phyloP scores from a whole-genome alignment of 2,329 filamentous ascomycete genomes.

The Ceratocystis eucalypticola region DNA sequence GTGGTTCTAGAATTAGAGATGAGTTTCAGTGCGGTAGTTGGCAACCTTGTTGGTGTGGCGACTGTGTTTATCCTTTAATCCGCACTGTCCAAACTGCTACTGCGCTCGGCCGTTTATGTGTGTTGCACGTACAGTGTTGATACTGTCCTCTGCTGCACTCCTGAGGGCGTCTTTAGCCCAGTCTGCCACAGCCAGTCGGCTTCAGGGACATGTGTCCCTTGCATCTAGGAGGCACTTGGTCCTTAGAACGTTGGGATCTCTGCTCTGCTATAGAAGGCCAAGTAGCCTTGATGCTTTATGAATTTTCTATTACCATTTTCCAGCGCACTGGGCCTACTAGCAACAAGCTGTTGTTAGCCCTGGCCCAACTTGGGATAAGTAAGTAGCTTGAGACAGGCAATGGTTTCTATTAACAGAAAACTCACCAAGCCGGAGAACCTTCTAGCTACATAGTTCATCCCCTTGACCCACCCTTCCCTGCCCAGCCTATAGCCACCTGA shows the following conservation, averaged over 20 bases:
- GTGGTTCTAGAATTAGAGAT: background rate
- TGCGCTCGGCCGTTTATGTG: background rate
- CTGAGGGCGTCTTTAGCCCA: background rate
- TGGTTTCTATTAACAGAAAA: background rate
- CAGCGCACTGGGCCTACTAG: too few species aligned
- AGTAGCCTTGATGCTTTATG: background rate
- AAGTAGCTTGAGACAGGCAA: too few species aligned
- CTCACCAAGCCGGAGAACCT: background rate
- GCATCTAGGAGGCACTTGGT: background rate
- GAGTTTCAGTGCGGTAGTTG: background rate
- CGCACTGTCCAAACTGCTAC: background rate
- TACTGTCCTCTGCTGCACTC: background rate
- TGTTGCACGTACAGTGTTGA: background rate
- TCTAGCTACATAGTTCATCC: background rate
- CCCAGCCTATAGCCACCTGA: background rate
- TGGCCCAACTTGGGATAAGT: too few species aligned
- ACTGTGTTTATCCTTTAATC: background rate
- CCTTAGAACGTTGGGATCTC: conserved; percentile 10
- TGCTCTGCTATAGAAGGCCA: conserved; percentile 3
- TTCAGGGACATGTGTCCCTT: conserved; percentile 4
- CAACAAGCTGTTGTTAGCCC: too few species aligned
- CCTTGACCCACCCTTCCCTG: background rate
- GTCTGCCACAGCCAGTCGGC: background rate
- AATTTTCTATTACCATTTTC: too few species aligned
- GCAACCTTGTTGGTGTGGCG: background rate